Conservation (phyloP, 2,329 filamentous ascomycete genomes). For the Rosellinia necatrix region DNA sequence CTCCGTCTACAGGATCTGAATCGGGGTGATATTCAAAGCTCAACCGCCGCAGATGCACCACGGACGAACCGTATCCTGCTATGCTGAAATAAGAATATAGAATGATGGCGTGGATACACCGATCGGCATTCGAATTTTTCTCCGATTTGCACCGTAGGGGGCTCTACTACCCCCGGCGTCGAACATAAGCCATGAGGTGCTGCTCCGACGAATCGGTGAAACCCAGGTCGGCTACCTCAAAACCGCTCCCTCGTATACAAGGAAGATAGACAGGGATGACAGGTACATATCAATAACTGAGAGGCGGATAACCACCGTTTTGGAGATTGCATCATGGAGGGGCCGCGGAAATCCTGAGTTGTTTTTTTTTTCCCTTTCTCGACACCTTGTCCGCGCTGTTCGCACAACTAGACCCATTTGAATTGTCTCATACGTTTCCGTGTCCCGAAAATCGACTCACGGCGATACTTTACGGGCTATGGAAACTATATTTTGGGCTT, state of each 20-base stretch:
- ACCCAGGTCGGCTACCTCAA: background rate
- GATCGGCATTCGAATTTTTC: constrained; percentile 23
- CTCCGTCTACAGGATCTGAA: constrained; percentile 20
- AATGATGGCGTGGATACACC: constrained; percentile 16
- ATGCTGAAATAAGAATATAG: constrained; percentile 3
- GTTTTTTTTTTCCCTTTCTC: too few relatives aligned
- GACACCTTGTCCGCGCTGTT: too few relatives aligned
- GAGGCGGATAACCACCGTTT: background rate
- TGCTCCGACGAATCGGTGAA: background rate
- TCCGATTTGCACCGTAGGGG: background rate
- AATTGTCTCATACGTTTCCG: background rate
- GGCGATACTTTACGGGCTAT: background rate
- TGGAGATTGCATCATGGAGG: too few relatives aligned
- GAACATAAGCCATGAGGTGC: background rate
- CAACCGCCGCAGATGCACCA: background rate
- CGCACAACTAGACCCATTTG: background rate
- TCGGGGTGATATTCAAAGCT: background rate
- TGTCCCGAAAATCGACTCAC: rapidly evolving
- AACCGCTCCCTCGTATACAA: constrained; percentile 1
- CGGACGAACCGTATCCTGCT: constrained; percentile 3
- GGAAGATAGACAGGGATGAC: too few relatives aligned
- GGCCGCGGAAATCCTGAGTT: too few relatives aligned
- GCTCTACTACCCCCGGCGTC: background rate
- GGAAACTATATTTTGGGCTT: background rate
- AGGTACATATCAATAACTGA: background rate